Evolutionary conservation across 768 basidiomycete genomes (phyloP), one percentile per base, ranked within the genome.

Genomic region (Auriscalpium orientale): DNA sequence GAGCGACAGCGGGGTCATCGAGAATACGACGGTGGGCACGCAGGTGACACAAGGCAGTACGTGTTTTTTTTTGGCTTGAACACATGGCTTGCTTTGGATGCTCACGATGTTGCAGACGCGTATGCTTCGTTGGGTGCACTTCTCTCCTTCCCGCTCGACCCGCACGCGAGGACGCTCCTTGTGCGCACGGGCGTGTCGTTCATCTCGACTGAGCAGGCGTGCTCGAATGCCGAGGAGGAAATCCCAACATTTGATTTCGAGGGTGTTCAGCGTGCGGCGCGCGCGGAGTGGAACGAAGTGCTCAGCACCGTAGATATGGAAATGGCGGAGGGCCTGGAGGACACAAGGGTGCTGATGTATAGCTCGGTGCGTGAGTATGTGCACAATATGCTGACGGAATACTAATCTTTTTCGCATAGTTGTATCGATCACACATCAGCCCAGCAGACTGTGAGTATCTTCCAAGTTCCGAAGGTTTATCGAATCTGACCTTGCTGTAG

Each of bases 181-280:
- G 81, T 73, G 1, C 79, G 83, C n/a, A 76, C 80, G 4, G 83
- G 84, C n/a, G 76, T 86, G 7, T 84, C 83, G 0, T 76, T 85
- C 59, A 79, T 85, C 51, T 85, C 83, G 4, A 70, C 72, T 20
- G 74, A 73, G 1, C 83, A 84, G 60, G 84, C 84, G 0, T 86
- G 83, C 61, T 60, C 69, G 3, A 84, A 82, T 58, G 83, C 83
- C 2, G 78, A 82, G 58, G 71, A 76, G 46, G 84, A 86, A 62
- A 81, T 86, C 8, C 78, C 79, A 0, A 69, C 76, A 55, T 83
- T 77, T 60, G 77, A 81, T 57, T 84, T 85, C 61, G 76, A 78
- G 3, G 64, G 65, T 6, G 78, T 82, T 4, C 71, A 72, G n/a
- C 57, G 58, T 3, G 73, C 73, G 35, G 74, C 73, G 18, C 70